Evolutionary conservation across 2,329 filamentous ascomycete species (phyloP), one percentile per base, ranked within the genome.

Genomic region (Tolypocladium ophioglossoides): DNA sequence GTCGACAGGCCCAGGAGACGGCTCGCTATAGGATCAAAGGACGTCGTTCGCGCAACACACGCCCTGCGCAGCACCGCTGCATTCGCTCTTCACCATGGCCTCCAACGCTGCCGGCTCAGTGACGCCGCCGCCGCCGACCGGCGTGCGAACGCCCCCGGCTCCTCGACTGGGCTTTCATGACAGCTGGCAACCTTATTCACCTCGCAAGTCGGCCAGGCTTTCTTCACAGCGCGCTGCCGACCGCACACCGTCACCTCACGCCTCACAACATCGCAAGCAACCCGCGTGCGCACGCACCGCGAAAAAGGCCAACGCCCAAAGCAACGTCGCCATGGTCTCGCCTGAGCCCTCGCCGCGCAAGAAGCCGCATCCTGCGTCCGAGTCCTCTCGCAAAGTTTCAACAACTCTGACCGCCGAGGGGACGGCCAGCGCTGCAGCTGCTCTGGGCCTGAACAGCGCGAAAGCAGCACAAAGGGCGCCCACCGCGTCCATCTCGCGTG

Each of bases 111-210:
- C 57, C 50, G 58, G 61, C 54, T 62, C 78, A 53, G 69, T 74
- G 52, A 87, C 85, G 46, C 85, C 86, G 59, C 80, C 84, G 51
- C 83, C 82, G 58, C 74, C 80, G 39, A 68, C 73, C 44, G 71
- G 73, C 58, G 71, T 87, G 57, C 82, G 75, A 66, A 88, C 85
- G 50, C 87, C 87, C 57, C 79, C 80, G 41, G 84, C 87, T 54
- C 87, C 87, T 50, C 79, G 79, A 56, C 79, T 83, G 64, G 87
- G 86, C 39, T 83, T 77, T 63, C 75, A 78, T 60, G 87, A 91
- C 69, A 72, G 76, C 58, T 91, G 85, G 76, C 80, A 88, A 64
- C 87, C 87, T 47, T 91, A 84, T 65, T 83, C 84, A 56, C 84
- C 85, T 53, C 80, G 86, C 67, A 86, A 87, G 63, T 87, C 84